A percentile compares a stretch with the other conserved stretches of the same genome.
Evolutionary conservation across 768 basidiomycete genomes (phyloP).

Genomic region (Boletus barrowsii): DNA sequence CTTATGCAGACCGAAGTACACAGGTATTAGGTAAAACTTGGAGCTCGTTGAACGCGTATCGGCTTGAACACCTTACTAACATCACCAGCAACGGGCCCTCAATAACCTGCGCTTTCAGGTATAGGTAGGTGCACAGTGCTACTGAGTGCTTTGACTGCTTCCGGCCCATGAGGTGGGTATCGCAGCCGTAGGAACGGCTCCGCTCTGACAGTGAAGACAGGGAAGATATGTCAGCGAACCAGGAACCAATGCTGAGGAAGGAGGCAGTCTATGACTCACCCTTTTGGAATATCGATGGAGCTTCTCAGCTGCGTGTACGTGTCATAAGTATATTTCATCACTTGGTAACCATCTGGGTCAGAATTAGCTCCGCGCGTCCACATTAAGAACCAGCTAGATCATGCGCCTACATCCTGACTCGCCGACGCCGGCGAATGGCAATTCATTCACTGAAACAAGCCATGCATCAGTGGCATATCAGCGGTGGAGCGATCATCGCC

Average conservation of each 20-base stretch:
- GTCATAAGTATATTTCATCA: constrained; percentile 52
- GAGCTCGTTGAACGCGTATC: no score
- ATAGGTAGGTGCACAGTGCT: constrained; percentile 8
- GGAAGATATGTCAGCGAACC: constrained; percentile 3
- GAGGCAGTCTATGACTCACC: constrained; percentile 35
- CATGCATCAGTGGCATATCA: constrained; percentile 1
- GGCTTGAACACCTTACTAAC: not conserved
- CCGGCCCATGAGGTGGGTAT: constrained; percentile 24
- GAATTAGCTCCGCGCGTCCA: not conserved
- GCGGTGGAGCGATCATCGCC: constrained; percentile 6
- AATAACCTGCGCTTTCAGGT: constrained; percentile 11
- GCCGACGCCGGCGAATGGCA: constrained; percentile 57
- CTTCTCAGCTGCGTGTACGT: constrained; percentile 49
- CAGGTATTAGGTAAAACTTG: not conserved
- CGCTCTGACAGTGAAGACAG: constrained; percentile 12
- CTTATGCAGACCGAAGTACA: not conserved
- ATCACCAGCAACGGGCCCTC: not conserved
- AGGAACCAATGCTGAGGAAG: not conserved
- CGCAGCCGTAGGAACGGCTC: constrained; percentile 20
- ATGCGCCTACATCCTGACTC: constrained; percentile 58
- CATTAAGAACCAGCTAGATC: not conserved
- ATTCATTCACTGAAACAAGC: constrained; percentile 27
- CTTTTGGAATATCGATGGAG: constrained; percentile 54
- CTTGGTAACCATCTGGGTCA: constrained; percentile 50
- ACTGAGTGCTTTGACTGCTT: constrained; percentile 15